Base-by-base conservation (phyloP, 2,329 filamentous ascomycete genomes). In the Ophiostoma perfectum region DNA sequence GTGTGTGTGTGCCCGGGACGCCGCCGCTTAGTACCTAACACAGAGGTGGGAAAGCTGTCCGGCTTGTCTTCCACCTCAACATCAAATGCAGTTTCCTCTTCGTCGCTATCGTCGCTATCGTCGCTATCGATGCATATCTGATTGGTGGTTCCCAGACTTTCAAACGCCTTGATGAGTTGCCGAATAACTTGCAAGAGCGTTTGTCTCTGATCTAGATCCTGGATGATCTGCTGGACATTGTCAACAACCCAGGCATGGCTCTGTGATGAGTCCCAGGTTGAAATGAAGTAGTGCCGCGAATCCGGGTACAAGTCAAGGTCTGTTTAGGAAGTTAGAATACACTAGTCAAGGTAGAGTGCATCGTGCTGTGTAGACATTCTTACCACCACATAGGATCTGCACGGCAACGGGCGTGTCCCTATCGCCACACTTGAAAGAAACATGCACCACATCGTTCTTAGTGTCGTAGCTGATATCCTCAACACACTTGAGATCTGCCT, bases 21-120 rank as follows among this genome's bases (percentile, higher is more conserved):
- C 2, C 58, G 58, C 12, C 58, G 14, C 39, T 63, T 63, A 18
- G 60, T 18, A 3, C 60, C 60, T 16, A 12, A 11, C 39, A 42
- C 39, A 42, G 38, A 18, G n/a, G 60, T 11, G 12, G 60, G 4
- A 44, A 63, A 63, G 60, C 16, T 42, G 58, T 62, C 58, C 5
- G 36, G 12, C 1, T 41, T 7, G 7, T 39, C 8, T n/a, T 44
- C 44, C 45, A 45, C 11, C 14, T 42, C 49, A 11, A 41, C 41
- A 14, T 55, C 42, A 38, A 45, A 45, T 1, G 41, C 2, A 38
- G 2, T 14, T 12, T 41, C 18, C 3, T 68, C 74, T 18, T 76
- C 73, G 38, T 75, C 75, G 2, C 47, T 44, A 52, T 14, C 60
- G 14, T 64, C 41, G n/a, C 27, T 36, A 6, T 45, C 16, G 14